A percentile compares a stretch with the other conserved stretches of the same genome.
Conservation (phyloP, 345 rosid species). For the Corchorus capsularis region DNA sequence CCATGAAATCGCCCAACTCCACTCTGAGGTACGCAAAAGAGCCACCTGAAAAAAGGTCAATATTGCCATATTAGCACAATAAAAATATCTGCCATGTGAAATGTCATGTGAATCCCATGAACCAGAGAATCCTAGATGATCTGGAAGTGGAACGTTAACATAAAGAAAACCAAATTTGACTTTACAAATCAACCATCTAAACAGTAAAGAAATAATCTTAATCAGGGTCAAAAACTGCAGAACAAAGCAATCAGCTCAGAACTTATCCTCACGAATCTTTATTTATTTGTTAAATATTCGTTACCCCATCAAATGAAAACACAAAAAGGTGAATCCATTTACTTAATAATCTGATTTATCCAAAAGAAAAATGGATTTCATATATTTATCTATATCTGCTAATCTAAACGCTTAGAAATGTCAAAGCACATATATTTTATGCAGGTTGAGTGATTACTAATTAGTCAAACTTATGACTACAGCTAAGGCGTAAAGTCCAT, state of each 20-base stretch:
- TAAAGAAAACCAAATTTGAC: neutral
- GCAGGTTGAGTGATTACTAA: neutral
- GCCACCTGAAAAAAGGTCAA: slow-evolving; percentile 48
- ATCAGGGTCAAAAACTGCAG: neutral
- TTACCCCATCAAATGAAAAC: neutral
- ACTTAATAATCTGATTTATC: neutral
- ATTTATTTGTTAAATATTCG: neutral
- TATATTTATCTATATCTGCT: neutral
- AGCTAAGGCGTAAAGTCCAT: neutral
- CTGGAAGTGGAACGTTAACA: neutral
- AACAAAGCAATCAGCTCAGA: too few relatives aligned
- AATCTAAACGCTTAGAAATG: neutral
- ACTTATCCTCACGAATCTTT: neutral
- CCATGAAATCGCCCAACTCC: slow-evolving; percentile 89
- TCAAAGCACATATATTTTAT: neutral
- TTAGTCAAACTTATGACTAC: neutral
- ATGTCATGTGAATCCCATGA: too few relatives aligned
- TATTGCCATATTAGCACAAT: neutral
- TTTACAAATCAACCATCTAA: neutral
- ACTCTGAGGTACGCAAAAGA: slow-evolving; percentile 89
- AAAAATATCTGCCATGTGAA: too few relatives aligned
- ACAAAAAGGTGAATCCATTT: neutral
- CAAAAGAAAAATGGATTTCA: neutral
- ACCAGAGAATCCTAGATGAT: too few relatives aligned
- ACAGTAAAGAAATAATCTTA: neutral